Evolutionary conservation across 345 rosid genomes (phyloP).

Genomic region (Hibiscus syriacus): DNA sequence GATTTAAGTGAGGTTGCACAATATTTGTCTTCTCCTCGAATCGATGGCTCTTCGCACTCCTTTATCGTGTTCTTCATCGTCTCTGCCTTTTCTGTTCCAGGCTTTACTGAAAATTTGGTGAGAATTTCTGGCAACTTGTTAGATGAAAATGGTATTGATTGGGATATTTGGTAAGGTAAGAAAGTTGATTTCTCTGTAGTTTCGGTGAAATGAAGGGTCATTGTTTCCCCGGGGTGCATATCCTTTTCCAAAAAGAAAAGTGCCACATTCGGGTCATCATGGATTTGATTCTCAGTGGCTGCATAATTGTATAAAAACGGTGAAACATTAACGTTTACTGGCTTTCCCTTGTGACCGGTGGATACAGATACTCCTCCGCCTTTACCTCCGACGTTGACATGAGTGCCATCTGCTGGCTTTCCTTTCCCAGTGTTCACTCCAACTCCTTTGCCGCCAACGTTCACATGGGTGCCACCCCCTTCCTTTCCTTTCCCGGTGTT

Average conservation of each 20-base stretch:
- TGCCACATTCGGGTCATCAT: too few species aligned
- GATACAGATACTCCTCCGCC: conserved; percentile 53
- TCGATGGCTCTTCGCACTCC: conserved; percentile 57
- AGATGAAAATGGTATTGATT: conserved; percentile 60
- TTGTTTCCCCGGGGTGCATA: too few species aligned
- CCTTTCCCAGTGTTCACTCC: conserved; percentile 52
- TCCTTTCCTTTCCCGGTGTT: conserved; percentile 61
- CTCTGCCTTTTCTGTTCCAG: conserved; percentile 55
- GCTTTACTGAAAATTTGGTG: too few species aligned
- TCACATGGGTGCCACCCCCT: conserved; percentile 50
- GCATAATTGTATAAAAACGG: conserved; percentile 34
- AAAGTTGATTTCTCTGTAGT: conserved; percentile 38
- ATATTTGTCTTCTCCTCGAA: conserved; percentile 67
- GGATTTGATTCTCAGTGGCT: too few species aligned
- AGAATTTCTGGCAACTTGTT: too few species aligned
- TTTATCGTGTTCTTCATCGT: conserved; percentile 52
- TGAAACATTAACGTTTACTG: conserved; percentile 43
- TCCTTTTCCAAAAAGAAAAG: too few species aligned
- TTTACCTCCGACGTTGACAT: conserved; percentile 47
- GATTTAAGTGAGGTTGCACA: conserved; percentile 82
- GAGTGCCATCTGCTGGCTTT: conserved; percentile 45
- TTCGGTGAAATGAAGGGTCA: too few species aligned
- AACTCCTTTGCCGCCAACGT: conserved; percentile 56
- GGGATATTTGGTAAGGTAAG: conserved; percentile 57
- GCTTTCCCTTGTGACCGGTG: conserved; percentile 58